Evolutionary conservation across 192 early-diverging fungal genomes (phyloP), one percentile per base, ranked within the genome.

Genomic region (Umbelopsis vinacea): DNA sequence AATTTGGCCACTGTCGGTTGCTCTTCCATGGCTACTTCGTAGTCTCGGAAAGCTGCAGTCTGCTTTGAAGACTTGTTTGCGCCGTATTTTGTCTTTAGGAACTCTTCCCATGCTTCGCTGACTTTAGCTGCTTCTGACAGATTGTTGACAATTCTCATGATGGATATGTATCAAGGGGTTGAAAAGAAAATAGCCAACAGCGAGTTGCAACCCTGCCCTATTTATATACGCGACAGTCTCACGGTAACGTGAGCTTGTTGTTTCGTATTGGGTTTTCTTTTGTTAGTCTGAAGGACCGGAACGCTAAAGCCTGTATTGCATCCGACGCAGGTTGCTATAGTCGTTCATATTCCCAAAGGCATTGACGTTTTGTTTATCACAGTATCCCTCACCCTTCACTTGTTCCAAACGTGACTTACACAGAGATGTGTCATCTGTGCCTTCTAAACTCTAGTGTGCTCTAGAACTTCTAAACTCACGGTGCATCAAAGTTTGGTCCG

Each of bases 71-170:
- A 46, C 43, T 69, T 67, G 12, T 75, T 70, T 11, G 50, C 33
- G 35, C 68, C 67, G 47, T 78, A 78, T 33, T 78, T 78, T 45
- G 50, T 38, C 3, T 71, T 38, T 37, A 78, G 35, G 14, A 67
- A 78, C 17, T 35, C 24, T 57, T 79, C 77, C 77, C 77, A 79
- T 8, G 69, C 74, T 38, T 75, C 77, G 6, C 69, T 68, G 4
- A 71, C 54, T 21, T 78, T 69, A 23, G 69, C 53, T 50, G 76
- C 76, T 23, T 71, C 70, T 2, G 75, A 67, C 10, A 73, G 54
- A 15, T 71, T 67, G 38, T 50, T 76, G 40, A 68, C 53, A 2
- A 69, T 67, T 57, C 67, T 46, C 67, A 74, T 74, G 1, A 2
- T 19, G 12, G 57, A 19, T 17, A 35, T 19, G 26, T 17, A 63